Evolutionary conservation across 2,329 filamentous ascomycete species (phyloP).

Genomic region (Claviceps africana): DNA sequence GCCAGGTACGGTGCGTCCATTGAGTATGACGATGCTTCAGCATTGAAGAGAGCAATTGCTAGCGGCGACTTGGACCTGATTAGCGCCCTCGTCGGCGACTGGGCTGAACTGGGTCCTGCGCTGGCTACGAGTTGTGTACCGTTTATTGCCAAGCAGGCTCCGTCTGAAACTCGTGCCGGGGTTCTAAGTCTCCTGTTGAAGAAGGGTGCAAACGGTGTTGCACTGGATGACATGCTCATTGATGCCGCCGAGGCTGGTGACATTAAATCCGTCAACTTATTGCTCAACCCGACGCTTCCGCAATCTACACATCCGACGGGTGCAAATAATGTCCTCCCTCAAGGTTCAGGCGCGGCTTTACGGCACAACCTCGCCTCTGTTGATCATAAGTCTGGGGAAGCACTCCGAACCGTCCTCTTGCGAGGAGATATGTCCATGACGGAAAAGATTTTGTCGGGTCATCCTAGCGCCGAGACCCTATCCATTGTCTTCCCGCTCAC

Average conservation of each 20-base stretch:
- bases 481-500: slow-evolving; percentile 35
- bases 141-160: slow-evolving; percentile 32
- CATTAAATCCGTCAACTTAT: slow-evolving; percentile 29
- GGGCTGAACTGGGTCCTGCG: slow-evolving; percentile 26
- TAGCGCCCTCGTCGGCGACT: slow-evolving; percentile 30
- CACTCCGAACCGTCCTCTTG: slow-evolving; percentile 34
- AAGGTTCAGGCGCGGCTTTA: slow-evolving; percentile 15
- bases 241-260: slow-evolving; percentile 36
- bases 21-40: slow-evolving; percentile 36
- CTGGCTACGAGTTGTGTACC: slow-evolving; percentile 37
- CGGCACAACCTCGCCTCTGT: slow-evolving; percentile 36
- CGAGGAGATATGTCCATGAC: slow-evolving; percentile 31
- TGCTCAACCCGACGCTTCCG: slow-evolving; percentile 35
- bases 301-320: slow-evolving; percentile 10
- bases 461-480: slow-evolving; percentile 33
- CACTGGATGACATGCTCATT: slow-evolving; percentile 35
- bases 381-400: slow-evolving; percentile 36
- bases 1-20: slow-evolving; percentile 39
- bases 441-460: slow-evolving; percentile 30
- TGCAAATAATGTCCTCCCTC: slow-evolving; percentile 9
- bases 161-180: slow-evolving; percentile 29
- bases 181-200: slow-evolving; percentile 33
- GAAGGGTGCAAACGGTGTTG: slow-evolving; percentile 34
- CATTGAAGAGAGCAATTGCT: slow-evolving; percentile 33
- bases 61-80: slow-evolving; percentile 32